Percentiles rank a stretch among this genome's conserved stretches.
phyloP scores from a whole-genome alignment of 441 rosid species.

The Isatis lusitanica region DNA sequence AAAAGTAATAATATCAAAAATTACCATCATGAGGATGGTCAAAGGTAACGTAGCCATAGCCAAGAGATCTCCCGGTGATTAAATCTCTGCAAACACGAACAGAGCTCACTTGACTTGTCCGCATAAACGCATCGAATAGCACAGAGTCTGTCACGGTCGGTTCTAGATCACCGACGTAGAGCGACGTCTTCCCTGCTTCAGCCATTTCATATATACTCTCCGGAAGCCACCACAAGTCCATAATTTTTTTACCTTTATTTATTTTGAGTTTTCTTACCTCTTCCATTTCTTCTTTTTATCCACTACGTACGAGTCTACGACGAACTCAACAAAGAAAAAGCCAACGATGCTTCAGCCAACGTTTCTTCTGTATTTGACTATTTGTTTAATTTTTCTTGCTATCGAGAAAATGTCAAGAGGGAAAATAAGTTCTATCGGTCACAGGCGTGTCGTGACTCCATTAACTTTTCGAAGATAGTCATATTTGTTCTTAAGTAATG shows the following conservation, averaged over 20 bases:
- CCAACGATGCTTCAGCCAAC: neutral
- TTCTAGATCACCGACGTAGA: conserved; percentile 78
- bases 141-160: conserved; percentile 58
- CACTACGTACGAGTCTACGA: too few species aligned
- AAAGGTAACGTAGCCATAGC: conserved; percentile 71
- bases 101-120: conserved; percentile 53
- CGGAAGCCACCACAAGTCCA: conserved; percentile 18
- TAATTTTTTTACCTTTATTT: neutral
- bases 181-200: conserved; percentile 49
- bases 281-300: neutral
- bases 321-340: neutral
- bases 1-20: conserved; percentile 3
- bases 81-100: conserved; percentile 67
- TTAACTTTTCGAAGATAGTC: neutral
- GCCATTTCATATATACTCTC: conserved; percentile 41
- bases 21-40: conserved; percentile 59
- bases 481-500: neutral
- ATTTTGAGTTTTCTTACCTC: neutral
- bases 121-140: conserved; percentile 61
- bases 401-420: neutral
- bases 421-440: neutral
- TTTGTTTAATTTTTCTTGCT: neutral
- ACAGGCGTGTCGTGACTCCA: neutral
- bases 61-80: conserved; percentile 62
- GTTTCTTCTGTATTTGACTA: neutral